phyloP scores from a whole-genome alignment of 176 grass and related monocot genomes.

The Bothriochloa decipiens region DNA sequence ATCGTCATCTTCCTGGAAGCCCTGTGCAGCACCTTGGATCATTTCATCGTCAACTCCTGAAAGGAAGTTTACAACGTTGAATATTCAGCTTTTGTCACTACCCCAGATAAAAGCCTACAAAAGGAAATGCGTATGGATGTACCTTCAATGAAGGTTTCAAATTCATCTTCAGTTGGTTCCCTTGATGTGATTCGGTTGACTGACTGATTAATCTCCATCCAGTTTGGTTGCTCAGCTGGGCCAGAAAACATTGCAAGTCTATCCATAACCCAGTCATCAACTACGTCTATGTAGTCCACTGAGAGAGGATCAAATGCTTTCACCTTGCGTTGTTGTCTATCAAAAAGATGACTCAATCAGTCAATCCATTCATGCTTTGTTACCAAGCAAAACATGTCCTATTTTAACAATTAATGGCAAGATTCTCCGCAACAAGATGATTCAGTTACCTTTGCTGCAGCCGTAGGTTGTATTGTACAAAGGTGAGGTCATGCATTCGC shows the following conservation, averaged over 20 bases:
- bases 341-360: conserved; percentile 31
- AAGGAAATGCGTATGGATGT: conserved; percentile 29
- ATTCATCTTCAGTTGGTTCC: conserved; percentile 63
- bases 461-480: conserved; percentile 88
- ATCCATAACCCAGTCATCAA: conserved; percentile 87
- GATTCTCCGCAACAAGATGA: background rate
- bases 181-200: conserved; percentile 28
- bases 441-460: conserved; percentile 75
- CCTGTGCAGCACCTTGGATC: conserved; percentile 71
- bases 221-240: conserved; percentile 57
- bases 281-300: conserved; percentile 66
- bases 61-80: conserved; percentile 23
- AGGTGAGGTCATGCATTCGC: conserved; percentile 68
- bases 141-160: conserved; percentile 84
- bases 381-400: background rate
- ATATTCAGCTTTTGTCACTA: conserved; percentile 29
- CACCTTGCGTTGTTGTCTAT: conserved; percentile 58
- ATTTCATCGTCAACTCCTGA: conserved; percentile 79
- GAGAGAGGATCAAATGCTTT: conserved; percentile 83
- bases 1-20: conserved; percentile 49
- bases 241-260: conserved; percentile 52
- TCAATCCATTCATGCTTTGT: background rate
- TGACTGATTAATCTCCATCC: conserved; percentile 73
- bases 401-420: background rate
- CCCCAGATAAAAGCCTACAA: background rate